Conservation (phyloP, 2,329 filamentous ascomycete genomes). For the Cercospora sesami region DNA sequence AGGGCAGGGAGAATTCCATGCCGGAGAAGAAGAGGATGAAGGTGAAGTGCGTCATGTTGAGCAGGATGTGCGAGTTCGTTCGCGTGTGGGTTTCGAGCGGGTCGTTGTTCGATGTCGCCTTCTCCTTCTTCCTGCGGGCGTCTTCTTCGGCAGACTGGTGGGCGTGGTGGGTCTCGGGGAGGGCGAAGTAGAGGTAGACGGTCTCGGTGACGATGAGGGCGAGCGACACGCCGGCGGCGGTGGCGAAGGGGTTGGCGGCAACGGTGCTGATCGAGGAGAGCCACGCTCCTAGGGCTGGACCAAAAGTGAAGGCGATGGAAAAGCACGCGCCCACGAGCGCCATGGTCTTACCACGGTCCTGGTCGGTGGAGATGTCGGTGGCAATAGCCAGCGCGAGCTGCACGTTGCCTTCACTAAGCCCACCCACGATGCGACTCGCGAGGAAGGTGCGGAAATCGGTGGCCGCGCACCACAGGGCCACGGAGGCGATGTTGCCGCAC, state of each 20-base stretch:
- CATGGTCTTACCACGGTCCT: slow-evolving; percentile 85
- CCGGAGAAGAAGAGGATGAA: slow-evolving; percentile 97
- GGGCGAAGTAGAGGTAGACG: slow-evolving; percentile 74
- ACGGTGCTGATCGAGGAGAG: slow-evolving; percentile 76
- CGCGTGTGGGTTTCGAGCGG: slow-evolving; percentile 44
- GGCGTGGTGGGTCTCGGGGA: slow-evolving; percentile 78
- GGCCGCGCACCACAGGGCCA: slow-evolving; percentile 90
- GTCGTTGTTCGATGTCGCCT: slow-evolving; percentile 31
- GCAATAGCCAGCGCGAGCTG: slow-evolving; percentile 95
- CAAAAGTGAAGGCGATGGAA: slow-evolving; percentile 95
- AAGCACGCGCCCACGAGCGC: slow-evolving; percentile 95
- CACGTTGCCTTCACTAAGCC: slow-evolving; percentile 93
- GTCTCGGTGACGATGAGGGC: slow-evolving; percentile 84
- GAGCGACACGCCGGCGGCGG: slow-evolving; percentile 84
- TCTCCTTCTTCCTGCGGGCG: slow-evolving; percentile 15
- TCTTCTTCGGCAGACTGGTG: slow-evolving; percentile 21
- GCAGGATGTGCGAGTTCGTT: slow-evolving; percentile 78
- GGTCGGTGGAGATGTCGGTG: slow-evolving; percentile 88
- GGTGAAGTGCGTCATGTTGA: slow-evolving; percentile 82
- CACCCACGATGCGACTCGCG: slow-evolving; percentile 87
- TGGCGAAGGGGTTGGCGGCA: slow-evolving; percentile 87
- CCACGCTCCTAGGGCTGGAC: slow-evolving; percentile 85
- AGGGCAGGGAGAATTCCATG: slow-evolving; percentile 96
- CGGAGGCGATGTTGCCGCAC: slow-evolving; percentile 87
- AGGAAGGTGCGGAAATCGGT: slow-evolving; percentile 95